A percentile compares a stretch with the other conserved stretches of the same genome.
Evolutionary conservation across 2,329 filamentous ascomycete species (phyloP).

Genomic region (Fusarium sp.): DNA sequence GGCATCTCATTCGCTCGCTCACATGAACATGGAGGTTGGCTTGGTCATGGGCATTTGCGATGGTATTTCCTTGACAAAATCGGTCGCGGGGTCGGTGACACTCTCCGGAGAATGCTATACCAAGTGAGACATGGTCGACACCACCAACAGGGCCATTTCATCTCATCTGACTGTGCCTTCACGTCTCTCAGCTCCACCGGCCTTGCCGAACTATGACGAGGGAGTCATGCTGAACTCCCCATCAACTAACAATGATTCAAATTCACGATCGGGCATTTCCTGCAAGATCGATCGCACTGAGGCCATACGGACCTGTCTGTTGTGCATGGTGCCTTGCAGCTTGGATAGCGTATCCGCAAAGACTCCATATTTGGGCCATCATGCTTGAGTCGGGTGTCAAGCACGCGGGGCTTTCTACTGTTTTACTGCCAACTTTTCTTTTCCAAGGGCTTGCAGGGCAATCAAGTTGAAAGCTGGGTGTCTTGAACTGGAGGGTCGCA

Average conservation of each 20-base stretch:
- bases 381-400: slow-evolving; percentile 25
- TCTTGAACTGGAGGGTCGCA: slow-evolving; percentile 24
- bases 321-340: slow-evolving; percentile 43
- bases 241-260: slow-evolving; percentile 39
- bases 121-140: slow-evolving; percentile 43
- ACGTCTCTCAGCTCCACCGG: slow-evolving; percentile 29
- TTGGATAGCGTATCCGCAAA: slow-evolving; percentile 23
- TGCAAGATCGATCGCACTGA: slow-evolving; percentile 41
- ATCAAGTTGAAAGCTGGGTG: neutral
- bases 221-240: slow-evolving; percentile 40
- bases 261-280: slow-evolving; percentile 40
- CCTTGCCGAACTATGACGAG: slow-evolving; percentile 13
- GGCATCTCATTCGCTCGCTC: slow-evolving; percentile 13
- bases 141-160: slow-evolving; percentile 32
- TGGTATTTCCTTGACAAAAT: slow-evolving; percentile 5
- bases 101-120: slow-evolving; percentile 16
- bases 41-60: slow-evolving; percentile 4
- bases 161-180: slow-evolving; percentile 43
- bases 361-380: slow-evolving; percentile 28
- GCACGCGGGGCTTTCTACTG: slow-evolving; percentile 19
- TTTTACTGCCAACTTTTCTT: slow-evolving; percentile 21
- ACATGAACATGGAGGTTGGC: slow-evolving; percentile 11
- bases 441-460: neutral
- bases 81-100: slow-evolving; percentile 23
- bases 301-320: slow-evolving; percentile 22